These are phyloP conservation scores for Penicillium oxalicum DNA, from an alignment of 2,329 filamentous ascomycete species.

Conservation along the genomic window DNA sequence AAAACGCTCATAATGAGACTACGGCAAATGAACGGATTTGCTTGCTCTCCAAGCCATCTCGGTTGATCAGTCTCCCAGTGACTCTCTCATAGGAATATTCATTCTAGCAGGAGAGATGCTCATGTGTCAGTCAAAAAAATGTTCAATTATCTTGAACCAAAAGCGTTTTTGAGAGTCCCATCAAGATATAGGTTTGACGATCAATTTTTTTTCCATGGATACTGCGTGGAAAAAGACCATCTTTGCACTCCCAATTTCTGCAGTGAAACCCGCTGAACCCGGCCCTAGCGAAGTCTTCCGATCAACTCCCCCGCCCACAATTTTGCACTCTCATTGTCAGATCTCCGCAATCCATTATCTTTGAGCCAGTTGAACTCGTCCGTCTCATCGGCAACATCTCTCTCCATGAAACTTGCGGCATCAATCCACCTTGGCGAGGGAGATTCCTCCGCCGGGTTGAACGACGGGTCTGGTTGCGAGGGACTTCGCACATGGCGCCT, in stretches of 20 bases:
- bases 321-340: constrained; percentile 4
- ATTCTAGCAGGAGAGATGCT: no score
- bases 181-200: constrained; percentile 6
- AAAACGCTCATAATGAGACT: no score
- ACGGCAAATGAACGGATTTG: no score
- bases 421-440: constrained; percentile 11
- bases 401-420: constrained; percentile 8
- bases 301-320: constrained; percentile 7
- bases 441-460: constrained; percentile 3
- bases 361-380: constrained; percentile 15
- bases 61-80: no score
- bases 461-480: constrained; percentile 9
- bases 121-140: no score
- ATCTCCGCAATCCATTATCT: constrained; percentile 4
- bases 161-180: no score
- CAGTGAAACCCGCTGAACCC: no score
- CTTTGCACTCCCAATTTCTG: background rate
- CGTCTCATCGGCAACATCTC: constrained; percentile 10
- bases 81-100: no score
- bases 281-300: background rate
- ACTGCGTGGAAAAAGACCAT: background rate
- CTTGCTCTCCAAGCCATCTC: no score
- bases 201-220: background rate
- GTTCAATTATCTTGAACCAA: no score
- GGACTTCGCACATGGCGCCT: constrained; percentile 11